phyloP scores from a whole-genome alignment of 768 basidiomycete genomes.

The Candolleomyces efflorescens region DNA sequence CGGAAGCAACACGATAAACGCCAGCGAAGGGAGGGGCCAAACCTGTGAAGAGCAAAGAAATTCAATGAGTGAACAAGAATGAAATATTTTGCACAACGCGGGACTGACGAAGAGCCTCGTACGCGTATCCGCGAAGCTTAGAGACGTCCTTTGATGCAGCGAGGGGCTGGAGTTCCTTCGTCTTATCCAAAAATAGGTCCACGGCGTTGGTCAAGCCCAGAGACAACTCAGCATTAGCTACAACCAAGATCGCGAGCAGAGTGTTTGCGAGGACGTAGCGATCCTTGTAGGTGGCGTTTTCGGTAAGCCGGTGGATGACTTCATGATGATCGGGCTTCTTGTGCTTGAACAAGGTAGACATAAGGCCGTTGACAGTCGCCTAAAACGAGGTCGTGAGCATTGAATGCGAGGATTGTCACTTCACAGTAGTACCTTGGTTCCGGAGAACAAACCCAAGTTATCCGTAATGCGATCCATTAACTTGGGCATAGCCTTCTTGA shows the following conservation, averaged over 20 bases:
- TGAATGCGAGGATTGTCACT: background rate
- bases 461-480: slow-evolving; percentile 55
- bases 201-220: slow-evolving; percentile 65
- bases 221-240: slow-evolving; percentile 62
- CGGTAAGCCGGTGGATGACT: slow-evolving; percentile 53
- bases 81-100: background rate
- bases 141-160: slow-evolving; percentile 28
- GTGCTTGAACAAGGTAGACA: slow-evolving; percentile 45
- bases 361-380: slow-evolving; percentile 4
- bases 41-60: slow-evolving; percentile 35
- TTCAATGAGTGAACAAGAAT: background rate
- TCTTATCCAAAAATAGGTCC: slow-evolving; percentile 52
- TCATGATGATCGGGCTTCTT: slow-evolving; percentile 46
- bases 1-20: slow-evolving; percentile 46
- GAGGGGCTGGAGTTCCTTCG: slow-evolving; percentile 31
- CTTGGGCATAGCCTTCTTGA: slow-evolving; percentile 47
- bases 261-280: slow-evolving; percentile 97
- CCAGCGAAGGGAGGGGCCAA: slow-evolving; percentile 72
- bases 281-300: slow-evolving; percentile 80
- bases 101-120: slow-evolving; percentile 66
- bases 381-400: slow-evolving; percentile 18
- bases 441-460: slow-evolving; percentile 33
- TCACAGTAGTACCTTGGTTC: slow-evolving; percentile 34
- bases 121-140: slow-evolving; percentile 51
- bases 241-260: slow-evolving; percentile 74